Evolutionary conservation across 345 rosid species (phyloP).

Genomic region (Aurinia saxatilis): DNA sequence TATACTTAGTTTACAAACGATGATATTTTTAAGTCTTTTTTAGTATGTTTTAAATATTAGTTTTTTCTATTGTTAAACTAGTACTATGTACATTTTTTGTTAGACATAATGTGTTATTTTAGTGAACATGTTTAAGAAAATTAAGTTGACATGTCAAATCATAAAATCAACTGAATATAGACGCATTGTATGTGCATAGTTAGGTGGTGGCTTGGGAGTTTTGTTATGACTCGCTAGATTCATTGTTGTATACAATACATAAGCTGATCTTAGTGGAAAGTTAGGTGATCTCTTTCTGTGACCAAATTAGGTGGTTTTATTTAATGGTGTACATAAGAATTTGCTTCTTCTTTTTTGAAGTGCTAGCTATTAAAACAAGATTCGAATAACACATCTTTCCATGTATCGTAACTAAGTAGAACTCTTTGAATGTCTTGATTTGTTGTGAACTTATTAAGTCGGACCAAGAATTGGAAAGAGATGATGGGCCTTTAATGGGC

Average conservation of each 20-base stretch:
- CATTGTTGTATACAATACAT: background rate
- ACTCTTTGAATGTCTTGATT: background rate
- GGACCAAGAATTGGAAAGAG: background rate
- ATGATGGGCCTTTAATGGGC: background rate
- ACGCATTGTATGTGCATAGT: background rate
- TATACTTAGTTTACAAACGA: too few relatives aligned
- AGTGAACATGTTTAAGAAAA: background rate
- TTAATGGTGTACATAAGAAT: background rate
- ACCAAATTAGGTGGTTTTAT: background rate
- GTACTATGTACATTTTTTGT: background rate
- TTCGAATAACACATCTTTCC: background rate
- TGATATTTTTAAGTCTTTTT: too few relatives aligned
- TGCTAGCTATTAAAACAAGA: background rate
- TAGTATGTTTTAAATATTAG: too few relatives aligned
- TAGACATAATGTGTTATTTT: background rate
- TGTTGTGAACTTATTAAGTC: background rate
- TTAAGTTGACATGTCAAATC: background rate
- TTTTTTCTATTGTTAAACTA: too few relatives aligned
- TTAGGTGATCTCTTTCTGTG: constrained; percentile 12
- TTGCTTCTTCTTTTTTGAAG: background rate
- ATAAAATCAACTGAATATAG: background rate
- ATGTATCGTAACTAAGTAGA: background rate
- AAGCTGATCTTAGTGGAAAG: constrained; percentile 3
- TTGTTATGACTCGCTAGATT: background rate
- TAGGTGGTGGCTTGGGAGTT: background rate